Percentiles rank a stretch among this genome's conserved stretches.
Conservation (phyloP, 352 stramenopile species). For the Pythium sukuiense region DNA sequence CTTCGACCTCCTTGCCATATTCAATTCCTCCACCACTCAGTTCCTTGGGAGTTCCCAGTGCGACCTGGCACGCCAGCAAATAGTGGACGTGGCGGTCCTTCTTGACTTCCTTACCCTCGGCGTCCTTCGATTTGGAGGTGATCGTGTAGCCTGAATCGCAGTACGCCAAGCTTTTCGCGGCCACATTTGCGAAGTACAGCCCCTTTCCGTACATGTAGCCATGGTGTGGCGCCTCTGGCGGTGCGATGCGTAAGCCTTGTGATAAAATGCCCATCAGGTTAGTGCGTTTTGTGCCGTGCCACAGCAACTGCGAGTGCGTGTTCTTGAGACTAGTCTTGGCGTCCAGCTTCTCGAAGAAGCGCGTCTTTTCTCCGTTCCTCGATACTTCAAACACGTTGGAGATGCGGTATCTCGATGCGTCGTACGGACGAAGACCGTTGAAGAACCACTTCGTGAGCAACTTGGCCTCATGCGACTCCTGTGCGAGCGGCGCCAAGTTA, state of each 20-base stretch:
- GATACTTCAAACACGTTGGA: slow-evolving; percentile 68
- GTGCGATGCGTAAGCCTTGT: slow-evolving; percentile 83
- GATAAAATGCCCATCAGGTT: slow-evolving; percentile 88
- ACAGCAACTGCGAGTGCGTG: slow-evolving; percentile 64
- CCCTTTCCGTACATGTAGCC: slow-evolving; percentile 87
- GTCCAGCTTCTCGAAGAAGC: slow-evolving; percentile 47
- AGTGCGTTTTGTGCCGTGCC: slow-evolving; percentile 82
- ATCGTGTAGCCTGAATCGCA: slow-evolving; percentile 60
- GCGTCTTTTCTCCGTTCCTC: slow-evolving; percentile 52
- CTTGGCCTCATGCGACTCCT: slow-evolving; percentile 38
- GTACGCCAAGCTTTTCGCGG: slow-evolving; percentile 78
- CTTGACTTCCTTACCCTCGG: slow-evolving; percentile 37
- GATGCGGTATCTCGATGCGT: slow-evolving; percentile 45
- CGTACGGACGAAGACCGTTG: slow-evolving; percentile 33
- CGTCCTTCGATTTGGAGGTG: slow-evolving; percentile 27
- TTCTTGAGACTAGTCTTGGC: slow-evolving; percentile 36
- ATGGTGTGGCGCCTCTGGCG: slow-evolving; percentile 76
- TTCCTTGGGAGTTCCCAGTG: slow-evolving; percentile 46
- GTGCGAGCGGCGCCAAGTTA: slow-evolving; percentile 35
- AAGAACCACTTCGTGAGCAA: slow-evolving; percentile 69
- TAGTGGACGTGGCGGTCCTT: slow-evolving; percentile 62
- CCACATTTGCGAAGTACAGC: slow-evolving; percentile 83
- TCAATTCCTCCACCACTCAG: slow-evolving; percentile 15
- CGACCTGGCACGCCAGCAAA: slow-evolving; percentile 74
- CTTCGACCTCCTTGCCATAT: slow-evolving; percentile 40